Evolutionary conservation across 2,329 filamentous ascomycete species (phyloP).

Genomic region (Myriangium duriaei): DNA sequence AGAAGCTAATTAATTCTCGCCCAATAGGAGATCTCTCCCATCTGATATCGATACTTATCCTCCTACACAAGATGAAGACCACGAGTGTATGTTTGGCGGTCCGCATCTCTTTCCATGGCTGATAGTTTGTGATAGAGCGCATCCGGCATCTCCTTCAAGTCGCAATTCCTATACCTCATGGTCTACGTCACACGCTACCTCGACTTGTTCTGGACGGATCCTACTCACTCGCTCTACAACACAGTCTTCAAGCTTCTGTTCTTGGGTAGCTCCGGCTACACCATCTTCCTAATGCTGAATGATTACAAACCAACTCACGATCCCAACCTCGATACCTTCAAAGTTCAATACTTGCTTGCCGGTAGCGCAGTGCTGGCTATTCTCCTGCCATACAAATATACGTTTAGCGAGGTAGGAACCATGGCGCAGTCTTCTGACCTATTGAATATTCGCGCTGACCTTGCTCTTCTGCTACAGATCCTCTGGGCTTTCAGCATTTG

Average conservation of each 20-base stretch:
- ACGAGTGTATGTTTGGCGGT: slow-evolving; percentile 68
- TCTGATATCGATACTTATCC: slow-evolving; percentile 81
- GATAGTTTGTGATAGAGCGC: slow-evolving; percentile 34
- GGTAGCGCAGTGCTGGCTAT: slow-evolving; percentile 68
- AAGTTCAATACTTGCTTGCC: slow-evolving; percentile 83
- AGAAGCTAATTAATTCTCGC: slow-evolving; percentile 11
- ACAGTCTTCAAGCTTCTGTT: slow-evolving; percentile 93
- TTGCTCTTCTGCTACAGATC: slow-evolving; percentile 42
- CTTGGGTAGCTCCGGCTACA: slow-evolving; percentile 80
- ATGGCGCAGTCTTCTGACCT: slow-evolving; percentile 51
- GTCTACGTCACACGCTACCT: slow-evolving; percentile 93
- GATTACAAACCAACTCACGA: slow-evolving; percentile 97
- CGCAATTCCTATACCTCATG: slow-evolving; percentile 84
- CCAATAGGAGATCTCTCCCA: slow-evolving; percentile 81
- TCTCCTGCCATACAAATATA: slow-evolving; percentile 77
- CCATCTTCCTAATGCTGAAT: slow-evolving; percentile 94
- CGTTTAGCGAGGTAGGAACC: slow-evolving; percentile 61
- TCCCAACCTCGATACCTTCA: slow-evolving; percentile 93
- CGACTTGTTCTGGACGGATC: slow-evolving; percentile 71
- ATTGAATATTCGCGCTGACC: neutral
- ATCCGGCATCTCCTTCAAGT: slow-evolving; percentile 96
- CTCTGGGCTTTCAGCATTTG: slow-evolving; percentile 97
- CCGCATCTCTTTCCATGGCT: neutral
- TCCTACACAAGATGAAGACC: slow-evolving; percentile 87
- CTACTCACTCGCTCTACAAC: slow-evolving; percentile 59